phyloP scores from a whole-genome alignment of 1,284 basidiomycete genomes.

The Pascua sp. region DNA sequence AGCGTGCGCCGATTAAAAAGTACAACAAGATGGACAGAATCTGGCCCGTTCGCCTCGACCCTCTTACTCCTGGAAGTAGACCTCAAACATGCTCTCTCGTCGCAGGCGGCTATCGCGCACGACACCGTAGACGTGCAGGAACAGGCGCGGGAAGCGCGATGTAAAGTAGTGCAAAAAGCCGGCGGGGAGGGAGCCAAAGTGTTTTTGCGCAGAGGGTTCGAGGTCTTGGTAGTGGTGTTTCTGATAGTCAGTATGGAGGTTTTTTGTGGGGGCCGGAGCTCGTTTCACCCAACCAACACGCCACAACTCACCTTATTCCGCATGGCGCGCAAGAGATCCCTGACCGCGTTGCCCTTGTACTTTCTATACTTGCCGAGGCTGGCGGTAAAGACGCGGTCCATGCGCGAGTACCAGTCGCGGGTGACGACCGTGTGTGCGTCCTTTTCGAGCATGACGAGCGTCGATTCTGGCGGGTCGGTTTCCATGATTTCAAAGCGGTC shows the following conservation, averaged over 20 bases:
- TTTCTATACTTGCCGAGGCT: slow-evolving; percentile 95
- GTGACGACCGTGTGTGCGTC: slow-evolving; percentile 68
- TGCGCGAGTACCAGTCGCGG: slow-evolving; percentile 75
- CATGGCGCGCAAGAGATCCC: slow-evolving; percentile 86
- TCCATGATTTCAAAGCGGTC: slow-evolving; percentile 98
- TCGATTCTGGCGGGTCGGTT: slow-evolving; percentile 76
- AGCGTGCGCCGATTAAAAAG: too few species aligned
- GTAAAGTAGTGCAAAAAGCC: slow-evolving; percentile 94
- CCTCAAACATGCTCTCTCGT: slow-evolving; percentile 77
- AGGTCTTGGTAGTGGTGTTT: slow-evolving; percentile 94
- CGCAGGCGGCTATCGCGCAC: slow-evolving; percentile 63
- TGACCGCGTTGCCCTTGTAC: slow-evolving; percentile 84
- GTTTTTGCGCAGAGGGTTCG: slow-evolving; percentile 79
- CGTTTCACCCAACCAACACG: slow-evolving; percentile 15
- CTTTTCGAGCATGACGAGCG: slow-evolving; percentile 71
- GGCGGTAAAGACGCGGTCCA: slow-evolving; percentile 87
- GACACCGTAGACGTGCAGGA: slow-evolving; percentile 86
- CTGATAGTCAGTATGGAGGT: too few species aligned
- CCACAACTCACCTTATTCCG: slow-evolving; percentile 78
- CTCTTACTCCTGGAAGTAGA: slow-evolving; percentile 58
- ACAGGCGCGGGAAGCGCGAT: slow-evolving; percentile 79
- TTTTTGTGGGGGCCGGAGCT: too few species aligned
- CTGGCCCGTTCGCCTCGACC: too few species aligned
- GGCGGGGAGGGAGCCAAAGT: slow-evolving; percentile 83
- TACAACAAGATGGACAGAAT: too few species aligned